Evolutionary conservation across 1,139 yeast genomes (phyloP).

Genomic region (Lipomyces yarrowii): DNA sequence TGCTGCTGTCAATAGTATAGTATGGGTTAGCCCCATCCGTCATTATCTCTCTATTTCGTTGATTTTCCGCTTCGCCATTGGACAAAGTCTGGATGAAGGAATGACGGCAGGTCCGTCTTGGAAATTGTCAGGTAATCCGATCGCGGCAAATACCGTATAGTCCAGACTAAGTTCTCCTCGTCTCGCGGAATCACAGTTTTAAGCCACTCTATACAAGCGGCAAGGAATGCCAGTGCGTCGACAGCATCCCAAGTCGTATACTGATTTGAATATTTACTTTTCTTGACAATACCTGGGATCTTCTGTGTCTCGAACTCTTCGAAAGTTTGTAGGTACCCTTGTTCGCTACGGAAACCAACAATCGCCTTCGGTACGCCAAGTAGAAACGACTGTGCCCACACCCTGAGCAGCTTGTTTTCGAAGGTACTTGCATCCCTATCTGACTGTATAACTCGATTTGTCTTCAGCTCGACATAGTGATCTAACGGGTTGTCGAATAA

Average conservation of each 20-base stretch:
- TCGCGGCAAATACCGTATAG: slow-evolving; percentile 16
- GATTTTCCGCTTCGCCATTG: slow-evolving; percentile 18
- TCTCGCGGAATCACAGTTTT: slow-evolving; percentile 19
- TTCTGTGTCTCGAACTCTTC: slow-evolving; percentile 80
- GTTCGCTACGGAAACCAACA: slow-evolving; percentile 85
- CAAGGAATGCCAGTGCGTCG: slow-evolving; percentile 29
- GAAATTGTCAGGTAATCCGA: slow-evolving; percentile 19
- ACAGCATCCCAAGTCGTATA: slow-evolving; percentile 30
- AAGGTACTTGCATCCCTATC: slow-evolving; percentile 60
- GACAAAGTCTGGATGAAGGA: slow-evolving; percentile 27
- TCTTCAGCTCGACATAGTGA: slow-evolving; percentile 87
- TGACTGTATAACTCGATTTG: slow-evolving; percentile 58
- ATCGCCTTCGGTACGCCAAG: slow-evolving; percentile 77
- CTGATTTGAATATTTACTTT: slow-evolving; percentile 23
- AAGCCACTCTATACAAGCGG: slow-evolving; percentile 29
- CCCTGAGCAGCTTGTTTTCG: slow-evolving; percentile 69
- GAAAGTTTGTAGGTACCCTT: slow-evolving; percentile 60
- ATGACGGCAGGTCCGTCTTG: slow-evolving; percentile 17
- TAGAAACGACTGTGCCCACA: slow-evolving; percentile 95
- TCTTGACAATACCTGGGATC: slow-evolving; percentile 52
- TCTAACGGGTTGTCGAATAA: slow-evolving; percentile 49
- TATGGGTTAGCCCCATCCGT: not conserved
- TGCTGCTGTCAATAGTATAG: not conserved
- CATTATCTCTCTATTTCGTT: not conserved
- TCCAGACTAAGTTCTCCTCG: slow-evolving; percentile 23